phyloP scores from a whole-genome alignment of 2,329 filamentous ascomycete species.

The Penicillium hordei region DNA sequence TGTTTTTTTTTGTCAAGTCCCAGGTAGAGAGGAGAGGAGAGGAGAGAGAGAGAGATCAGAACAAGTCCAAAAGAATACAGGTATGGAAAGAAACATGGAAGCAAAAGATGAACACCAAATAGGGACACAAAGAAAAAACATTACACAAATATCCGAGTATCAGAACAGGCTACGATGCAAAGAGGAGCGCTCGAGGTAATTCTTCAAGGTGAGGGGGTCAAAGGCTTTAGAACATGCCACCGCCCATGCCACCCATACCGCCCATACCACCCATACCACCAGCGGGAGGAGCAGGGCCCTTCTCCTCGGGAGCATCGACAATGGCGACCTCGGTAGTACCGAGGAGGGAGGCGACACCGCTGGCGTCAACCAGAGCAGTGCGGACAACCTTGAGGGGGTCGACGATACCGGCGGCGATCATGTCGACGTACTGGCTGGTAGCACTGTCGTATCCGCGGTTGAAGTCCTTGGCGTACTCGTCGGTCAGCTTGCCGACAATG shows the following conservation, averaged over 20 bases:
- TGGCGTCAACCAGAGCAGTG: slow-evolving; percentile 90
- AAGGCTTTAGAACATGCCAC: slow-evolving; percentile 62
- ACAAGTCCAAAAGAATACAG: slow-evolving; percentile 24
- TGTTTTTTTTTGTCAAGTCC: slow-evolving; percentile 18
- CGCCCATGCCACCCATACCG: slow-evolving; percentile 63
- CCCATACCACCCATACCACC: slow-evolving; percentile 55
- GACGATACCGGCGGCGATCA: slow-evolving; percentile 95
- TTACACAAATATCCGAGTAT: slow-evolving; percentile 27
- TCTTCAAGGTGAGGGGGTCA: slow-evolving; percentile 14
- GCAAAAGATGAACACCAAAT: slow-evolving; percentile 23
- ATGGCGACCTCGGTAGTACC: slow-evolving; percentile 98
- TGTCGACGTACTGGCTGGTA: slow-evolving; percentile 98
- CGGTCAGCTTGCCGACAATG: slow-evolving; percentile 94
- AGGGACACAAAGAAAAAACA: slow-evolving; percentile 24
- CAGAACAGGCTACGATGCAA: slow-evolving; percentile 37
- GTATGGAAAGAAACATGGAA: slow-evolving; percentile 21
- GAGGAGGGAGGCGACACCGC: slow-evolving; percentile 92
- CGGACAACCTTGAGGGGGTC: slow-evolving; percentile 99
- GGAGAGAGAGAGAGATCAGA: slow-evolving; percentile 3
- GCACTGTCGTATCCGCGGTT: slow-evolving; percentile 97
- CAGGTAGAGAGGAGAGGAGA: slow-evolving; percentile 21
- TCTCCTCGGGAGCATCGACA: slow-evolving; percentile 92
- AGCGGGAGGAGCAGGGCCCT: slow-evolving; percentile 60
- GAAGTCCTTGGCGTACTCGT: slow-evolving; percentile 89
- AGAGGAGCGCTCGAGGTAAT: slow-evolving; percentile 31